These are phyloP conservation scores for Ormosia semicastrata DNA, from an alignment of 306 rosid genomes.

Conservation along the genomic window DNA sequence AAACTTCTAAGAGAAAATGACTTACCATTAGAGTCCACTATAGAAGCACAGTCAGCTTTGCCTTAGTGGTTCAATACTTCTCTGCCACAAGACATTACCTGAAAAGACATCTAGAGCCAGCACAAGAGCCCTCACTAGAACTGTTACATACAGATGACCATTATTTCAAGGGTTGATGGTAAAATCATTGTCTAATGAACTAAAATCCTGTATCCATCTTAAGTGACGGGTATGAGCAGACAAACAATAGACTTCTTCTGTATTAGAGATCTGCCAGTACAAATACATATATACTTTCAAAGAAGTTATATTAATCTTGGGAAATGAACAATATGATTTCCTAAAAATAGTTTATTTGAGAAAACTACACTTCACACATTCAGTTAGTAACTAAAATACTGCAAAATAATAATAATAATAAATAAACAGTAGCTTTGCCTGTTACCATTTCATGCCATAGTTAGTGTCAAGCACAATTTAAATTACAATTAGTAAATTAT, in stretches of 20 bases:
- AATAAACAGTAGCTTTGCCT: background rate
- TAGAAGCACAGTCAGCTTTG: conserved; percentile 43
- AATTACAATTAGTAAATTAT: background rate
- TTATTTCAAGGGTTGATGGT: conserved; percentile 68
- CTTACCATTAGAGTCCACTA: conserved; percentile 75
- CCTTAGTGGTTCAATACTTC: conserved; percentile 66
- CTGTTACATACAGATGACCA: conserved; percentile 64
- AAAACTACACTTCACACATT: no score
- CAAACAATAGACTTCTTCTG: conserved; percentile 68
- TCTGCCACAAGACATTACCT: conserved; percentile 76
- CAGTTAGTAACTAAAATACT: background rate
- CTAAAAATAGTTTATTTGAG: background rate
- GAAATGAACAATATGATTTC: background rate
- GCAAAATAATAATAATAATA: background rate
- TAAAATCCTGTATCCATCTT: conserved; percentile 75
- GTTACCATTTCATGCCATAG: background rate
- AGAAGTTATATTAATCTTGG: background rate
- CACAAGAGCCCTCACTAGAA: conserved; percentile 54
- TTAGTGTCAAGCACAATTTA: background rate
- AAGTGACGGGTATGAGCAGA: conserved; percentile 53
- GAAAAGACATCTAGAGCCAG: conserved; percentile 66
- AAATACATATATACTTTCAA: conserved; percentile 7
- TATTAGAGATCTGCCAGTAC: conserved; percentile 61
- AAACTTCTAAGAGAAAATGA: background rate
- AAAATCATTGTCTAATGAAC: conserved; percentile 57